A percentile compares a stretch with the other conserved stretches of the same genome.
Evolutionary conservation across 2,329 filamentous ascomycete species (phyloP).

Genomic region (Helotiales sp.): DNA sequence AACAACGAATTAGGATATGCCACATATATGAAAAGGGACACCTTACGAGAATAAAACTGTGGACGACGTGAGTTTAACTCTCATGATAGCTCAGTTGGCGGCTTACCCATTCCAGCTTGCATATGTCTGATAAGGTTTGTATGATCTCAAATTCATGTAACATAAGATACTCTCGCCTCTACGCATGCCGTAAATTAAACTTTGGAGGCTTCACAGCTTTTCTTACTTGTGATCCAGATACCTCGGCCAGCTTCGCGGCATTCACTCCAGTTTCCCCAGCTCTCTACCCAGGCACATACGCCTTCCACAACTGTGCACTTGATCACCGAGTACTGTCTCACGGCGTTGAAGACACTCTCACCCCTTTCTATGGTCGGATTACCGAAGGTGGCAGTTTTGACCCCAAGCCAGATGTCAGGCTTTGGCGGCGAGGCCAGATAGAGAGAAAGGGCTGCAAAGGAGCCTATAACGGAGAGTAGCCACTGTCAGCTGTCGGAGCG

Average conservation of each 20-base stretch:
- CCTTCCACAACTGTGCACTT: slow-evolving; percentile 17
- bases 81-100: too few species aligned
- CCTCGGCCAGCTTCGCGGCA: slow-evolving; percentile 48
- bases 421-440: slow-evolving; percentile 4
- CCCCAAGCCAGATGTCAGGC: slow-evolving; percentile 15
- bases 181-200: neutral
- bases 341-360: slow-evolving; percentile 17
- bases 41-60: neutral
- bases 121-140: neutral
- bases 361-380: slow-evolving; percentile 20
- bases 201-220: neutral
- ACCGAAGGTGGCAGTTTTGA: slow-evolving; percentile 9
- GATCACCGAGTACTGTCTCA: neutral
- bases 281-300: slow-evolving; percentile 43
- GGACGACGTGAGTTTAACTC: neutral
- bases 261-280: slow-evolving; percentile 51
- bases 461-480: neutral
- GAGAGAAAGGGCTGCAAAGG: neutral
- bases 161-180: neutral
- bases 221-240: slow-evolving; percentile 37
- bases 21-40: neutral
- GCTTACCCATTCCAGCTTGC: neutral
- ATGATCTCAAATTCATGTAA: neutral
- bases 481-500: neutral
- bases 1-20: neutral